Evolutionary conservation across 1,284 basidiomycete species (phyloP).

Genomic region (Trametes pubescens): DNA sequence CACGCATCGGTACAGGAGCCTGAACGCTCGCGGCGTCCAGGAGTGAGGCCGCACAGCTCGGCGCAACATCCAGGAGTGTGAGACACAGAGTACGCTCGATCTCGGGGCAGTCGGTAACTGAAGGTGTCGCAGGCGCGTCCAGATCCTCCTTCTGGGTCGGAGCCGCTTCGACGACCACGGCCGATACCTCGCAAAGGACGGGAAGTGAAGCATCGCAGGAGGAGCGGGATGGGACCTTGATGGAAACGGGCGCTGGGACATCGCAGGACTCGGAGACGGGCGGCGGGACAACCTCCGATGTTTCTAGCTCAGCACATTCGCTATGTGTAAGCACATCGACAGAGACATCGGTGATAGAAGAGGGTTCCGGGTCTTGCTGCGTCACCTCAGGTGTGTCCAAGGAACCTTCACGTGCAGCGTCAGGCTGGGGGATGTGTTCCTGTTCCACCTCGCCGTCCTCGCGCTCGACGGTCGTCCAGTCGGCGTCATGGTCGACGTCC

Average conservation of each 20-base stretch:
- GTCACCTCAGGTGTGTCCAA: background rate
- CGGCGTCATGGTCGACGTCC: background rate
- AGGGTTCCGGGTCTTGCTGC: background rate
- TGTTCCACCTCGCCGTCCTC: background rate
- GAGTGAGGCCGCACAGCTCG: background rate
- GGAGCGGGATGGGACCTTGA: too few species aligned
- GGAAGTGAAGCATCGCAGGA: too few species aligned
- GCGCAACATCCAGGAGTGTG: background rate
- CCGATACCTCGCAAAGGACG: too few species aligned
- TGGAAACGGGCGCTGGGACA: too few species aligned
- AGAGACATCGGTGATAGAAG: background rate
- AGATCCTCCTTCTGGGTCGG: too few species aligned
- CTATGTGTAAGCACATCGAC: slow-evolving; percentile 6
- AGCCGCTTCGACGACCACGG: too few species aligned
- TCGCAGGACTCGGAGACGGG: background rate
- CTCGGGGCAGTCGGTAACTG: background rate
- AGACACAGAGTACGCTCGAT: background rate
- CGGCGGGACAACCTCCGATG: background rate
- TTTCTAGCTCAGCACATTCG: background rate
- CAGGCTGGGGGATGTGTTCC: background rate
- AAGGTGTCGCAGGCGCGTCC: background rate
- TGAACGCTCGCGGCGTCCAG: too few species aligned
- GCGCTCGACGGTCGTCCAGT: slow-evolving; percentile 13
- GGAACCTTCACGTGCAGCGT: background rate
- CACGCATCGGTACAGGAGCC: too few species aligned